Evolutionary conservation across 495 filamentous ascomycete species (phyloP).

Genomic region (Glutinoglossum americanum): DNA sequence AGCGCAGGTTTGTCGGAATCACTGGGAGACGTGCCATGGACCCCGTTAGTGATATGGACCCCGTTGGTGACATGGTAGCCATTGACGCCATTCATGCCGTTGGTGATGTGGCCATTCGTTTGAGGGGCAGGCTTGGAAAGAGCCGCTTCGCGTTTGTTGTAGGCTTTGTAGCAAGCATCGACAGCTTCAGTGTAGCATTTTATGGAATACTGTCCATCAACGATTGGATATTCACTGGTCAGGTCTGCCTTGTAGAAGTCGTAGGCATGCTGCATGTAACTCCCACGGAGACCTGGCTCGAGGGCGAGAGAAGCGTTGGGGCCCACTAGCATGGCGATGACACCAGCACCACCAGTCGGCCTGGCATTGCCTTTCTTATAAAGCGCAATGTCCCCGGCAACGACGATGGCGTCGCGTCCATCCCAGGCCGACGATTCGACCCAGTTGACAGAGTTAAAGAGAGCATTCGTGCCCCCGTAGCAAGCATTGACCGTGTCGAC

Average conservation of each 20-base stretch:
- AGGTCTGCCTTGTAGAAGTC: constrained; percentile 99
- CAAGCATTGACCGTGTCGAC: constrained; percentile 94
- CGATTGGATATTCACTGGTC: constrained; percentile 91
- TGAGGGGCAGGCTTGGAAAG: constrained; percentile 18
- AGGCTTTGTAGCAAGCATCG: constrained; percentile 89
- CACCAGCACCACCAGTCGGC: constrained; percentile 88
- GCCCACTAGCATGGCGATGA: constrained; percentile 83
- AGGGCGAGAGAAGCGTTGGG: constrained; percentile 80
- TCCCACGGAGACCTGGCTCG: constrained; percentile 79
- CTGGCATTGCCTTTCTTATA: constrained; percentile 93
- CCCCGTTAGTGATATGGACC: constrained; percentile 25
- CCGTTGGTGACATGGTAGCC: constrained; percentile 21
- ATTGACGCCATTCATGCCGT: constrained; percentile 7
- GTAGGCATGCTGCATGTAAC: constrained; percentile 87
- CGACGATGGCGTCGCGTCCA: constrained; percentile 79
- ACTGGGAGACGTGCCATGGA: constrained; percentile 21
- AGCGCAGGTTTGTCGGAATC: constrained; percentile 41
- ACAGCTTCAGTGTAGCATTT: constrained; percentile 91
- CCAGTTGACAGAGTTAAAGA: constrained; percentile 97
- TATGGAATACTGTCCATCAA: constrained; percentile 89
- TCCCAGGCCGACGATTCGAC: constrained; percentile 96
- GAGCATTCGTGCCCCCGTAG: constrained; percentile 93
- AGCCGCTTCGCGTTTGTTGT: constrained; percentile 60
- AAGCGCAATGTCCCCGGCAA: constrained; percentile 91
- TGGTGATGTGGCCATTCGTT: constrained; percentile 23